Base-by-base conservation (phyloP, 345 rosid species). In the Eucalyptus polybractea region DNA sequence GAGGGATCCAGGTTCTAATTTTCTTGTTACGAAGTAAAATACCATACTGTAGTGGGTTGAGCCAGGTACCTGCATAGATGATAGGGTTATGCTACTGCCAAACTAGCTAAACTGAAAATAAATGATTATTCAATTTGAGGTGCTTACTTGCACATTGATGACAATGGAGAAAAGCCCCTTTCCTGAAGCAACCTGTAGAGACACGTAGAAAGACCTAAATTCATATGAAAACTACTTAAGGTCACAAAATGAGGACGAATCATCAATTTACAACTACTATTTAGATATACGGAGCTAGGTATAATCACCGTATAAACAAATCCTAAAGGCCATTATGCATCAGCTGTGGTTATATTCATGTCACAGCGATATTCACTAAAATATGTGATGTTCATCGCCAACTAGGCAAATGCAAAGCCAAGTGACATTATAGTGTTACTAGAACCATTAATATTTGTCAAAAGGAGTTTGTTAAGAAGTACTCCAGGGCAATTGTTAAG, bases 21-120 rank as follows among this genome's bases (percentile, higher is more conserved):
- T 93, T 90, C 92, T 96, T 3, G 95, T 93, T 89, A 97, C 97
- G 91, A 96, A 98, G 89, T 98, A 98, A 89, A 98, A 96, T 83
- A 97, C 98, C 99, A 98, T 97, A 93, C 99, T 97, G 91, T 97
- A 97, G 92, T 96, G 99, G 87, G 97, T 98, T 91, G 99, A 96
- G 89, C 94, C 99, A 88, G 99, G 99, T 89, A 98, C 99, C 99
- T 97, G 93, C 49, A 47, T 47, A 49, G 58, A 81, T 50, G n/a
- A 44, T 13, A 31, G 29, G 42, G 62, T 72, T 56, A 88, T 45
- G 50, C 44, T 22, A 87, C 24, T 58, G 45, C 76, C 33, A 15
- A 87, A 67, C 50, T 87, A 53, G 31, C 62, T 86, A 47, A 50
- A 50, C 87, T 25, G 8, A 76, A 76, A 76, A 76, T 40, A 76